phyloP scores from a whole-genome alignment of 352 stramenopile genomes.

The Phytophthora pini region DNA sequence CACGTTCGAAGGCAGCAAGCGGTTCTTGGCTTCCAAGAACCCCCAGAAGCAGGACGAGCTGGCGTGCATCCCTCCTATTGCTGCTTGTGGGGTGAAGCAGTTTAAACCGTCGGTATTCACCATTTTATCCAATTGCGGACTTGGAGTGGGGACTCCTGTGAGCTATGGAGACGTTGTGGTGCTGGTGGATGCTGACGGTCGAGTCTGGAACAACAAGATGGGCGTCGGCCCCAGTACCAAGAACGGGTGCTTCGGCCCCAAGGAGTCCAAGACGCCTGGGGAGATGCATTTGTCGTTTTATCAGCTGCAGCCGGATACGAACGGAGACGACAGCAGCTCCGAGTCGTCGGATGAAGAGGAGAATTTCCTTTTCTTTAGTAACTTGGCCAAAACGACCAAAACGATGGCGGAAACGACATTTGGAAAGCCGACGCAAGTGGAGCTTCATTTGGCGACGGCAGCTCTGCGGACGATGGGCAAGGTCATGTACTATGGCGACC shows the following conservation, averaged over 20 bases:
- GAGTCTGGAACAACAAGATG: conserved; percentile 91
- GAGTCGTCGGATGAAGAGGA: conserved; percentile 67
- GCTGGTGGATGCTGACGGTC: conserved; percentile 66
- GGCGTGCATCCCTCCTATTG: conserved; percentile 68
- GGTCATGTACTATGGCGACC: conserved; percentile 83
- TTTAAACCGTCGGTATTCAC: conserved; percentile 69
- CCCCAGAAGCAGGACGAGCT: conserved; percentile 70
- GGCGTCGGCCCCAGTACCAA: conserved; percentile 74
- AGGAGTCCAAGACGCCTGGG: conserved; percentile 68
- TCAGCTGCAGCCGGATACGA: conserved; percentile 51
- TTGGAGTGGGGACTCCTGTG: conserved; percentile 64
- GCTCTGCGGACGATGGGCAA: conserved; percentile 66
- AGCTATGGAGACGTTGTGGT: conserved; percentile 86
- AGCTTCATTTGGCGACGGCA: conserved; percentile 55
- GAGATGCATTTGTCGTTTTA: conserved; percentile 88
- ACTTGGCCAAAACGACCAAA: conserved; percentile 65
- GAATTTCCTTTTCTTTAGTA: conserved; percentile 72
- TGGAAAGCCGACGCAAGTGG: conserved; percentile 59
- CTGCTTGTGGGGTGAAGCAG: conserved; percentile 35
- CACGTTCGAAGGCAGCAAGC: conserved; percentile 69
- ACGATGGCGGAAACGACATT: conserved; percentile 76
- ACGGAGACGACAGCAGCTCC: conserved; percentile 50
- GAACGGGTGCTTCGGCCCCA: conserved; percentile 81
- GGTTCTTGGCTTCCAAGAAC: conserved; percentile 68
- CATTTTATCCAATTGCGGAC: conserved; percentile 71